These are phyloP conservation scores for Endoconidiophora laricicola DNA, from an alignment of 2,329 filamentous ascomycete genomes.

Conservation along the genomic window DNA sequence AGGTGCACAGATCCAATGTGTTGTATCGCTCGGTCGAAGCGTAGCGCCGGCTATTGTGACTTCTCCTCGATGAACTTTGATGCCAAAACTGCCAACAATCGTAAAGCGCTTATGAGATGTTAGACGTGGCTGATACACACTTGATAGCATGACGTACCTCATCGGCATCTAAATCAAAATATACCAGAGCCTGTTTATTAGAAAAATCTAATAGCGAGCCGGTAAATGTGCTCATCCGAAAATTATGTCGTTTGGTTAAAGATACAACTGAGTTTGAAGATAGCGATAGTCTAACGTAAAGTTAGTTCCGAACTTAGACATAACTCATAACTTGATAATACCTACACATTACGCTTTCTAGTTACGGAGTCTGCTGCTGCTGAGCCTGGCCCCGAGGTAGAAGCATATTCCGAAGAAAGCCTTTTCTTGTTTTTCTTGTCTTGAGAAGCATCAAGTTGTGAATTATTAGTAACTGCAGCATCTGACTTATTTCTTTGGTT, in stretches of 20 bases:
- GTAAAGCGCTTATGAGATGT: slow-evolving; percentile 35
- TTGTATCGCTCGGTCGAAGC: slow-evolving; percentile 30
- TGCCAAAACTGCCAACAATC: slow-evolving; percentile 50
- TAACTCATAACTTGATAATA: no score
- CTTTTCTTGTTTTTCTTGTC: no score
- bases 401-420: no score
- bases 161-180: slow-evolving; percentile 29
- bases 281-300: neutral
- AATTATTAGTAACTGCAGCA: no score
- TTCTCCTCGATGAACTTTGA: slow-evolving; percentile 44
- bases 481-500: neutral
- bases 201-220: slow-evolving; percentile 5
- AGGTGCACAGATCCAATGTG: slow-evolving; percentile 46
- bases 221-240: slow-evolving; percentile 10
- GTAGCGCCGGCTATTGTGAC: slow-evolving; percentile 49
- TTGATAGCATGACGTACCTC: slow-evolving; percentile 25
- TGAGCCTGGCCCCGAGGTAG: no score
- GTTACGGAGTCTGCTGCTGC: no score
- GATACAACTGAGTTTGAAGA: neutral
- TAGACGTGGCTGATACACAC: neutral
- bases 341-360: no score
- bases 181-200: slow-evolving; percentile 20
- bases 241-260: slow-evolving; percentile 1
- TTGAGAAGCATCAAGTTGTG: no score
- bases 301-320: no score